phyloP scores from a whole-genome alignment of 768 basidiomycete genomes.

The Pisolithus orientalis region DNA sequence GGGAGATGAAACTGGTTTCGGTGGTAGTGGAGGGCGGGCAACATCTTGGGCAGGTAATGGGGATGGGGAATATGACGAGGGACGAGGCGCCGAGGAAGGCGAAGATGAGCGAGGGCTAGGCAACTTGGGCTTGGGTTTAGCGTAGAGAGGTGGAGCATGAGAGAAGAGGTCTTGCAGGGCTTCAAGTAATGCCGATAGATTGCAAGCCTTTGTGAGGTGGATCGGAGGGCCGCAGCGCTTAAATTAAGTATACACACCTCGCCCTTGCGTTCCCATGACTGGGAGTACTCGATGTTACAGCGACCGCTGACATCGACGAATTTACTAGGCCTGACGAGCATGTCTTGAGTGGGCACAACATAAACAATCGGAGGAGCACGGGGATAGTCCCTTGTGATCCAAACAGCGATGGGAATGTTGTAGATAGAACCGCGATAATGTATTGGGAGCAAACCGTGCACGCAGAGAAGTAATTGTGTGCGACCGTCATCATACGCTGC shows the following conservation, averaged over 20 bases:
- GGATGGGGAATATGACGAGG: slow-evolving; percentile 7
- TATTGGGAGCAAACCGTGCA: slow-evolving; percentile 91
- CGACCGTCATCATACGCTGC: slow-evolving; percentile 93
- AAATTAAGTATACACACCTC: slow-evolving; percentile 51
- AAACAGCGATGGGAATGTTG: slow-evolving; percentile 90
- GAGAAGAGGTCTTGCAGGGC: slow-evolving; percentile 83
- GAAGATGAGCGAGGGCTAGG: slow-evolving; percentile 15
- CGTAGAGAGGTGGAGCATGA: slow-evolving; percentile 80
- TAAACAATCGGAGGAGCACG: slow-evolving; percentile 76
- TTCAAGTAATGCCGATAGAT: slow-evolving; percentile 64
- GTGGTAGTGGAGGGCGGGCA: slow-evolving; percentile 34
- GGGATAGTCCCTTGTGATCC: slow-evolving; percentile 85
- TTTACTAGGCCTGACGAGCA: slow-evolving; percentile 76
- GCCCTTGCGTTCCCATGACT: slow-evolving; percentile 73
- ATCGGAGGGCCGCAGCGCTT: slow-evolving; percentile 1
- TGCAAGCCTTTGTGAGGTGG: slow-evolving; percentile 55
- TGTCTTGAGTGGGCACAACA: slow-evolving; percentile 86
- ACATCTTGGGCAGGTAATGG: slow-evolving; percentile 12
- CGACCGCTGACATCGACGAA: slow-evolving; percentile 78
- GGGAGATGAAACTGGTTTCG: slow-evolving; percentile 27
- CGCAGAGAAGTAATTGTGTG: slow-evolving; percentile 81
- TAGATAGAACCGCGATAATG: slow-evolving; percentile 68
- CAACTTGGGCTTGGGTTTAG: slow-evolving; percentile 56
- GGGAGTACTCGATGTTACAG: slow-evolving; percentile 62
- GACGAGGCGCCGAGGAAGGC: slow-evolving; percentile 15